Evolutionary conservation across 2,329 filamentous ascomycete genomes (phyloP).

Genomic region (Aspergillus sp.): DNA sequence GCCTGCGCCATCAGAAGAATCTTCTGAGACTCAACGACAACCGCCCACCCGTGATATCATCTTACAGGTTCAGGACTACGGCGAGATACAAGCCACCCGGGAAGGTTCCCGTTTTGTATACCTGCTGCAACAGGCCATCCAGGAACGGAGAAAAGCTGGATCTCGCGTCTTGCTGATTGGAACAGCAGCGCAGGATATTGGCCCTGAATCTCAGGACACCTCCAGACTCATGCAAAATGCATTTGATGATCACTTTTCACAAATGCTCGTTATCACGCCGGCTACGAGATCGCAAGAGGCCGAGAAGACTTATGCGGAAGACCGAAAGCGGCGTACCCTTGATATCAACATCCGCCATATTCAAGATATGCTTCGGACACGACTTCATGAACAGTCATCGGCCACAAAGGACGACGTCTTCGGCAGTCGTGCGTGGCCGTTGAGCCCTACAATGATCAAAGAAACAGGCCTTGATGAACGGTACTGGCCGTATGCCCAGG

Average conservation of each 20-base stretch:
- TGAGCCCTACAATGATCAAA: slow-evolving; percentile 20
- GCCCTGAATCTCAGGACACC: slow-evolving; percentile 31
- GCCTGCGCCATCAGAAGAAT: slow-evolving; percentile 6
- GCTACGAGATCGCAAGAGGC: slow-evolving; percentile 31
- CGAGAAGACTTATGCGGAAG: slow-evolving; percentile 39
- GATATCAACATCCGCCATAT: slow-evolving; percentile 59
- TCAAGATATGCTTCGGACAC: slow-evolving; percentile 50
- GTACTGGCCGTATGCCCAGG: slow-evolving; percentile 52
- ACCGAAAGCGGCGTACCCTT: slow-evolving; percentile 41
- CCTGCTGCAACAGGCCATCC: slow-evolving; percentile 62
- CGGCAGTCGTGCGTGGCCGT: slow-evolving; percentile 21
- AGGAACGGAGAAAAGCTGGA: slow-evolving; percentile 62
- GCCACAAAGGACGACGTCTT: slow-evolving; percentile 28
- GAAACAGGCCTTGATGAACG: slow-evolving; percentile 41
- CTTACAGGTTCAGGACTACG: slow-evolving; percentile 71
- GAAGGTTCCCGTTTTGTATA: slow-evolving; percentile 63
- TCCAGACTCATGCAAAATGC: slow-evolving; percentile 42
- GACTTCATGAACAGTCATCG: slow-evolving; percentile 25
- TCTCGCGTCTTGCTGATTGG: slow-evolving; percentile 69
- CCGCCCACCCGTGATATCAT: slow-evolving; percentile 46
- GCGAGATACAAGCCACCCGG: slow-evolving; percentile 62
- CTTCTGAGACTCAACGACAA: slow-evolving; percentile 7
- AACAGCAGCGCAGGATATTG: slow-evolving; percentile 53
- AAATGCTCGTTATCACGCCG: slow-evolving; percentile 49
- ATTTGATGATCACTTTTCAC: slow-evolving; percentile 40